Evolutionary conservation across 2,329 filamentous ascomycete genomes (phyloP).

Genomic region (Zelopaecilomyces penicillatus): DNA sequence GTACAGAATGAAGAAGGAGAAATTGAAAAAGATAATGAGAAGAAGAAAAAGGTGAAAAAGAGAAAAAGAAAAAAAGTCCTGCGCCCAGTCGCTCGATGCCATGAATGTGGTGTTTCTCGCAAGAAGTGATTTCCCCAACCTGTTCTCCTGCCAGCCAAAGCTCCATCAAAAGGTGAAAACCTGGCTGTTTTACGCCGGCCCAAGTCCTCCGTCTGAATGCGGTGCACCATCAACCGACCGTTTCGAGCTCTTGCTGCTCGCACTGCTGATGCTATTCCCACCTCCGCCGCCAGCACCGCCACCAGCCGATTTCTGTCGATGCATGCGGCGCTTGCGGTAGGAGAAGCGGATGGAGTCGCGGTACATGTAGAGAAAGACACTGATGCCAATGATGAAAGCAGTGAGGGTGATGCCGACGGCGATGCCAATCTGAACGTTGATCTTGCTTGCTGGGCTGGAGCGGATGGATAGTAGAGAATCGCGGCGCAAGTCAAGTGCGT

Average conservation of each 20-base stretch:
- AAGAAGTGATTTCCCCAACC: too few species aligned
- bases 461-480: too few species aligned
- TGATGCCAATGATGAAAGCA: constrained; percentile 28
- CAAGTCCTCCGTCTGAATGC: too few species aligned
- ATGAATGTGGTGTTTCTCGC: too few species aligned
- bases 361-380: constrained; percentile 33
- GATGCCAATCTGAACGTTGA: constrained; percentile 34
- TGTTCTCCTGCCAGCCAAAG: too few species aligned
- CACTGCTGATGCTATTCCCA: constrained; percentile 22
- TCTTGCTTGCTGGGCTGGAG: constrained; percentile 19
- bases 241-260: constrained; percentile 27
- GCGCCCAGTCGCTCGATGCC: too few species aligned
- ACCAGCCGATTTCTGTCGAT: not conserved
- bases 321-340: constrained; percentile 16
- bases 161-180: not conserved
- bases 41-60: too few species aligned
- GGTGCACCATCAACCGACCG: constrained; percentile 14
- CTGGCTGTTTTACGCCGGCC: too few species aligned
- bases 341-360: constrained; percentile 28
- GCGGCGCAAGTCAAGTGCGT: too few species aligned
- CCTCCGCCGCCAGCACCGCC: not conserved
- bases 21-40: too few species aligned
- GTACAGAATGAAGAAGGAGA: too few species aligned
- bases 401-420: constrained; percentile 33
- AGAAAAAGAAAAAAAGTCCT: too few species aligned